Conservation (phyloP, 331 rosid genomes). For the Quercus phellos region DNA sequence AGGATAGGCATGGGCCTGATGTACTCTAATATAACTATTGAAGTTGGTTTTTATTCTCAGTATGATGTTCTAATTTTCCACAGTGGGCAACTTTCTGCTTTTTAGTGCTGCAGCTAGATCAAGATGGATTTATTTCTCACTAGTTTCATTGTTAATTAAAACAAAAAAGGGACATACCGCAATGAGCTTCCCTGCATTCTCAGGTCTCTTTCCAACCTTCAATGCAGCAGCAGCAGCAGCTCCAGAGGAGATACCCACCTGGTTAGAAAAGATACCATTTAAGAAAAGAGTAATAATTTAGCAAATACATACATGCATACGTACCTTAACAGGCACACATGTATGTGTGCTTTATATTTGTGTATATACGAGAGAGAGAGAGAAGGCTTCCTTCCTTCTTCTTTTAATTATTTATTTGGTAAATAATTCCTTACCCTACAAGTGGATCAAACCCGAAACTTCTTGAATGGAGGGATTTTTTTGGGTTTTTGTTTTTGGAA, state of each 20-base stretch:
- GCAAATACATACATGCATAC: neutral
- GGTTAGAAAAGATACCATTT: slow-evolving; percentile 28
- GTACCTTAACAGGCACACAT: neutral
- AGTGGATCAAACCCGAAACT: neutral
- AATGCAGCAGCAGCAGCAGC: slow-evolving; percentile 96
- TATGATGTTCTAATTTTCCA: neutral
- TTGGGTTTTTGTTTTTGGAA: too few relatives aligned
- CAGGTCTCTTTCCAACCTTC: slow-evolving; percentile 86
- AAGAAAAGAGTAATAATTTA: slow-evolving; percentile 11
- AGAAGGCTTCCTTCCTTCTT: neutral
- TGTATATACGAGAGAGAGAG: neutral
- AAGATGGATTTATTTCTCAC: slow-evolving; percentile 12
- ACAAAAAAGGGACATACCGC: slow-evolving; percentile 41
- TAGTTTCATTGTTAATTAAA: neutral
- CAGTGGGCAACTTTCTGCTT: neutral
- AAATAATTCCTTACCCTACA: neutral
- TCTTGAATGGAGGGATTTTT: too few relatives aligned
- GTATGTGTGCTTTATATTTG: neutral
- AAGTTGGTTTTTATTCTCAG: neutral
- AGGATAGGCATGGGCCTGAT: too few relatives aligned
- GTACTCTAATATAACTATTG: neutral
- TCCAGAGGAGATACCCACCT: slow-evolving; percentile 99
- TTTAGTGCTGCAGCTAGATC: neutral
- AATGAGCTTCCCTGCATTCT: slow-evolving; percentile 92
- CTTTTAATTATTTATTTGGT: neutral